These are phyloP conservation scores for Umbelopsis sp. DNA, from an alignment of 192 early-diverging fungal genomes.

Conservation along the genomic window DNA sequence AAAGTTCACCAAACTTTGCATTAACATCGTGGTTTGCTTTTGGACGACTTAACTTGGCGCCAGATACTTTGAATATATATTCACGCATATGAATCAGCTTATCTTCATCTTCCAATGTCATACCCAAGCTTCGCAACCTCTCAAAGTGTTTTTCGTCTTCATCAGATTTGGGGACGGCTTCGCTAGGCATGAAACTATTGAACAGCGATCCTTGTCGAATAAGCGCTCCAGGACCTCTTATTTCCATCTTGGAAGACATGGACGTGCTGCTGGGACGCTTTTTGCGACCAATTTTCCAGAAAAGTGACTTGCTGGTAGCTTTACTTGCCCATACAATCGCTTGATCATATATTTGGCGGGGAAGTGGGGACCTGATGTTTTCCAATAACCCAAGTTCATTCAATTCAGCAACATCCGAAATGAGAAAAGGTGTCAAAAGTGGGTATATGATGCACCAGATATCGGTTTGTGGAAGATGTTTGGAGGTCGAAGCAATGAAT, in stretches of 20 bases:
- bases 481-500: constrained; percentile 66
- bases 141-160: constrained; percentile 57
- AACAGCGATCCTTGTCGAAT: constrained; percentile 36
- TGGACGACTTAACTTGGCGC: constrained; percentile 46
- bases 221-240: background rate
- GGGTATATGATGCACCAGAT: constrained; percentile 80
- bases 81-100: constrained; percentile 74
- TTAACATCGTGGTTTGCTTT: constrained; percentile 29
- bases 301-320: constrained; percentile 44
- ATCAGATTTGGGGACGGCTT: constrained; percentile 44
- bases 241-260: constrained; percentile 17
- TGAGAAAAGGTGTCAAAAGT: constrained; percentile 67
- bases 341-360: constrained; percentile 63
- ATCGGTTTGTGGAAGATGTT: constrained; percentile 68
- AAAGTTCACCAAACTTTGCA: constrained; percentile 45
- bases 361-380: constrained; percentile 65
- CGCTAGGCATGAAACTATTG: constrained; percentile 26
- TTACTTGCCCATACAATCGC: constrained; percentile 57
- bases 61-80: constrained; percentile 76
- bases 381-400: constrained; percentile 63
- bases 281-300: constrained; percentile 56
- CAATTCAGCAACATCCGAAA: constrained; percentile 65
- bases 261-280: constrained; percentile 19
- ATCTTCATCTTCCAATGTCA: constrained; percentile 76
- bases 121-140: constrained; percentile 65